Evolutionary conservation across 257 asterid genomes (phyloP), one percentile per base, ranked within the genome.

Genomic region (Solanum sejunctum): DNA sequence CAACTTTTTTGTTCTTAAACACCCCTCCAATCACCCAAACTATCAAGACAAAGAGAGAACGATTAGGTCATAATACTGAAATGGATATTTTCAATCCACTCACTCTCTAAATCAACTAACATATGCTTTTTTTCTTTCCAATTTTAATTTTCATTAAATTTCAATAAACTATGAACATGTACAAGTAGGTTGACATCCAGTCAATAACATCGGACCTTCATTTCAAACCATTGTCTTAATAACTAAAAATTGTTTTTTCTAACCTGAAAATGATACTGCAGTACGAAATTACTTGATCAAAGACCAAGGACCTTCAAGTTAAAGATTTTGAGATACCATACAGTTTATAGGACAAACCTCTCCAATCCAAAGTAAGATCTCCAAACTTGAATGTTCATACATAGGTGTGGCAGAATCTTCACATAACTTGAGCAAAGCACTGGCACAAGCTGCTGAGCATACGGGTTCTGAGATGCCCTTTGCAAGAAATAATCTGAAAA

Each of bases 301-400:
- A 18, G 85, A 45, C 80, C 85, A 54, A 45, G 64, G 47, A 64
- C 63, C 66, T 64, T 63, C 36, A 47, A 20, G 64, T 26, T 26
- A 5, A 51, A 49, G 28, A 64, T 47, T 69, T 83, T 83, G 78
- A 82, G 51, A 83, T 52, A 32, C 64, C 64, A 51, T 36, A 71
- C 17, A 78, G 49, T 51, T 52, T 52, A 26, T 18, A 85, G 66
- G 82, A 89, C 96, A 85, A 84, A 95, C 98, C 98, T 94, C 94
- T 87, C 93, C 98, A 41, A 95, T 91, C 98, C 98, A 95, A 67
- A 95, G 90, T 85, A 95, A 91, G 85, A 94, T 89, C 88, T 95
- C 98, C 93, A 95, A 89, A 91, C 92, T 91, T 79, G 98, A 89
- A 91, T 92, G 92, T 80, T 91, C 98, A 72, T 88, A 88, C 94